These are phyloP conservation scores for Ophiorrhiza pumila DNA, from an alignment of 257 asterid genomes.

Conservation along the genomic window DNA sequence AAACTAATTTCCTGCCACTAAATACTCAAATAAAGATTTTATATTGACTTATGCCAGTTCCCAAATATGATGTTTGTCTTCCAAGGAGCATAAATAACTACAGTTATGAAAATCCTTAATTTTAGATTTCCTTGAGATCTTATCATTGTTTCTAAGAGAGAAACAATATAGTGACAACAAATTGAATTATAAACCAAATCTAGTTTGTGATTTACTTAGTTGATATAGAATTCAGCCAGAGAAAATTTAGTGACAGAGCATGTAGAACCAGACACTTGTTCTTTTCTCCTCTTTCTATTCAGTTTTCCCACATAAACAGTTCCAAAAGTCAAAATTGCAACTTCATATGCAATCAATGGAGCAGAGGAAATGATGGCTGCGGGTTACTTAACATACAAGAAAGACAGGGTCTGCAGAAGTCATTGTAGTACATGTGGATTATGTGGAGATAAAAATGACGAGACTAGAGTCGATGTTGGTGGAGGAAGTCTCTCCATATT, in stretches of 20 bases:
- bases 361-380: constrained; percentile 9
- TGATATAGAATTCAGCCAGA: not conserved
- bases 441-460: constrained; percentile 51
- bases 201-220: not conserved
- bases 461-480: constrained; percentile 46
- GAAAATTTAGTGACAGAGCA: not conserved
- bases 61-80: not conserved
- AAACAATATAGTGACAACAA: not conserved
- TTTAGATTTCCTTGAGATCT: not conserved
- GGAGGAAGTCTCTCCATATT: constrained; percentile 61
- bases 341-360: constrained; percentile 6
- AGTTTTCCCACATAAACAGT: not conserved
- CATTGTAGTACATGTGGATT: constrained; percentile 56
- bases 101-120: not conserved
- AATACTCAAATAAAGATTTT: not conserved
- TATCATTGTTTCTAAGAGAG: not conserved
- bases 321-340: not conserved
- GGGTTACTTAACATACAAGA: not conserved
- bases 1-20: not conserved
- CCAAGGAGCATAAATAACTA: not conserved
- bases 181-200: not conserved
- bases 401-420: constrained; percentile 18
- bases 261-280: not conserved
- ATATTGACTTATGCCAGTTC: not conserved
- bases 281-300: not conserved